phyloP scores from a whole-genome alignment of 345 rosid genomes.

The Stellera chamaejasme region DNA sequence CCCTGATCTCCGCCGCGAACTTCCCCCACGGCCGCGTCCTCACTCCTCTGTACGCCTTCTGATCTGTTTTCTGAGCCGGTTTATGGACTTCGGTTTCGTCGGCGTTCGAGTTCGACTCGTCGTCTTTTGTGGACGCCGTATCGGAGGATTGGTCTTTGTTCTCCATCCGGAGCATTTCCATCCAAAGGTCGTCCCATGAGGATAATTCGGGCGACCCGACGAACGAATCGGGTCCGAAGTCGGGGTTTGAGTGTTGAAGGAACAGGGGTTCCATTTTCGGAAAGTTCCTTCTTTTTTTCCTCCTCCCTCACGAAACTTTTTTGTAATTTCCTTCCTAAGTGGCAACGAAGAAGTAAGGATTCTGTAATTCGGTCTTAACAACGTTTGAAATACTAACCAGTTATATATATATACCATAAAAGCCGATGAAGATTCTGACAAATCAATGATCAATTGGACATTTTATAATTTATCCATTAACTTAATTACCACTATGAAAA shows the following conservation, averaged over 20 bases:
- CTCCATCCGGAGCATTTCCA: conserved; percentile 29
- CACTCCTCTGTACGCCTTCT: conserved; percentile 54
- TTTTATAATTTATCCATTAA: no score
- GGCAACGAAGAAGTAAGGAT: neutral
- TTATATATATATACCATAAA: conserved; percentile 8
- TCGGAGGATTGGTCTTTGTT: conserved; percentile 25
- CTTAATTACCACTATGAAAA: no score
- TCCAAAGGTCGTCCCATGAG: conserved; percentile 31
- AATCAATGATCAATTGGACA: no score
- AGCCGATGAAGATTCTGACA: neutral
- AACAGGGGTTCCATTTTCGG: conserved; percentile 24
- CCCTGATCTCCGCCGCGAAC: conserved; percentile 73
- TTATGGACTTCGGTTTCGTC: conserved; percentile 8
- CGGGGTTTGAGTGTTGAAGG: conserved; percentile 13
- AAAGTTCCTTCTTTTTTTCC: neutral
- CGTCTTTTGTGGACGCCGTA: conserved; percentile 24
- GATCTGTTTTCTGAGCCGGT: conserved; percentile 16
- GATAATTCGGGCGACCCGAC: conserved; percentile 33
- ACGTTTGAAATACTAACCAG: conserved; percentile 1
- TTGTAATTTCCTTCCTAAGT: neutral
- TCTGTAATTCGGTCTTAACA: neutral
- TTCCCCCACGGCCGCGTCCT: conserved; percentile 77
- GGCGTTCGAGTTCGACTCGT: conserved; percentile 18
- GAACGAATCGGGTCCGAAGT: conserved; percentile 28
- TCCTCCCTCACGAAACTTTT: neutral